phyloP scores from a whole-genome alignment of 2,329 filamentous ascomycete species.

The Stemphylium vesicarium region DNA sequence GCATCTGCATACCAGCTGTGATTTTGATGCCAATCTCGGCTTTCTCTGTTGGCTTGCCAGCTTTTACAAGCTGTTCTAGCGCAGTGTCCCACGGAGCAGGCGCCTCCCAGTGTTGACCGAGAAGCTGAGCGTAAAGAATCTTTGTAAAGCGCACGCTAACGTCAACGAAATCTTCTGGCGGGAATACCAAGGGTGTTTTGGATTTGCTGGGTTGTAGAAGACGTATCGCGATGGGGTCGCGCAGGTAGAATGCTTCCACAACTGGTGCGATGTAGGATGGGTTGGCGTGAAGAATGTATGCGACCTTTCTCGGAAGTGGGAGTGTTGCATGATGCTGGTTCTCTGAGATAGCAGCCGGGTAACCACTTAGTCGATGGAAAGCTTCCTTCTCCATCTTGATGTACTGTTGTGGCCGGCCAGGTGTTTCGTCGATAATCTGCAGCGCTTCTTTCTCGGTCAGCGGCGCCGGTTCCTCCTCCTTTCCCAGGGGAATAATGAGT shows the following conservation, averaged over 20 bases:
- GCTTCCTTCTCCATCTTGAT: constrained; percentile 82
- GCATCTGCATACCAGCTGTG: constrained; percentile 88
- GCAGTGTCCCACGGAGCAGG: constrained; percentile 63
- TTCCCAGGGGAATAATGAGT: constrained; percentile 69
- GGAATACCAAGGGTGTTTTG: constrained; percentile 64
- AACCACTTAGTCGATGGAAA: constrained; percentile 85
- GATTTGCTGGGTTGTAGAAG: constrained; percentile 64
- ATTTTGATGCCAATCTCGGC: constrained; percentile 86
- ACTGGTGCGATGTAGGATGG: constrained; percentile 81
- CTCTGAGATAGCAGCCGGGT: constrained; percentile 75
- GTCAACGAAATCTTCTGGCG: constrained; percentile 78
- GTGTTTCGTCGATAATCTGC: constrained; percentile 62
- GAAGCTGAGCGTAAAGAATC: constrained; percentile 88
- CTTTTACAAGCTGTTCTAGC: constrained; percentile 36
- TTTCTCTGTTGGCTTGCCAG: constrained; percentile 48
- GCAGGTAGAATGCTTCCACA: constrained; percentile 89
- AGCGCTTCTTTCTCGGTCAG: constrained; percentile 72
- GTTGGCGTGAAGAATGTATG: constrained; percentile 75
- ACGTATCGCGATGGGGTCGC: constrained; percentile 78
- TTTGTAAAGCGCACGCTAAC: constrained; percentile 83
- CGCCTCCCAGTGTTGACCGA: constrained; percentile 78
- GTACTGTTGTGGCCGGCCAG: constrained; percentile 70
- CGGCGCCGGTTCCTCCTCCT: constrained; percentile 35
- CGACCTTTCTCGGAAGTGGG: constrained; percentile 80
- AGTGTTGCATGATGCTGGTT: constrained; percentile 78